Evolutionary conservation across 495 filamentous ascomycete genomes (phyloP).

Genomic region (Neurospora pannonica): DNA sequence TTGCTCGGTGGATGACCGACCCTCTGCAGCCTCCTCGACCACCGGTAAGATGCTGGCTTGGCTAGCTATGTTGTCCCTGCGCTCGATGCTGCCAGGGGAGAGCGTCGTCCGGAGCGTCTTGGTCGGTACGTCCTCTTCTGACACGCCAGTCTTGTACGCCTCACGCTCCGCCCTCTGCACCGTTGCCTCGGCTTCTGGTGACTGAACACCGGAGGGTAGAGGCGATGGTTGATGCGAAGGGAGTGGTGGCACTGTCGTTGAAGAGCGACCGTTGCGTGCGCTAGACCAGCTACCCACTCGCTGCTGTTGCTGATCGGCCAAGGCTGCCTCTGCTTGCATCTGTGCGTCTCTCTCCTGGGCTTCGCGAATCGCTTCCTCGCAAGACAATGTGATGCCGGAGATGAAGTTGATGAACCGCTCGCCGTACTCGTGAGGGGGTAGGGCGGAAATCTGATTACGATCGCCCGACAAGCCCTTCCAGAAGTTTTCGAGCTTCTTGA

Average conservation of each 20-base stretch:
- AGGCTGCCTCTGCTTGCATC: slow-evolving; percentile 27
- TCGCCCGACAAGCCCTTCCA: slow-evolving; percentile 82
- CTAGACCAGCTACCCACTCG: slow-evolving; percentile 15
- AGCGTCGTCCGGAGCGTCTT: slow-evolving; percentile 38
- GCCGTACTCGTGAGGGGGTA: slow-evolving; percentile 86
- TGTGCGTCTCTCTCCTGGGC: slow-evolving; percentile 40
- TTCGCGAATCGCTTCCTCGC: slow-evolving; percentile 66
- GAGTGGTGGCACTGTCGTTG: slow-evolving; percentile 24
- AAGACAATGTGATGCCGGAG: slow-evolving; percentile 75
- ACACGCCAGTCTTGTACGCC: slow-evolving; percentile 28
- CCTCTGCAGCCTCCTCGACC: slow-evolving; percentile 85
- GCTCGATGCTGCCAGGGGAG: slow-evolving; percentile 37
- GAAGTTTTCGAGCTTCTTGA: slow-evolving; percentile 86
- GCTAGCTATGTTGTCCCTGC: slow-evolving; percentile 43
- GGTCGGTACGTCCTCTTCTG: slow-evolving; percentile 40
- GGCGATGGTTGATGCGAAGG: too few species aligned
- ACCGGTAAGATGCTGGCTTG: slow-evolving; percentile 71
- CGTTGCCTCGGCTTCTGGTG: slow-evolving; percentile 26
- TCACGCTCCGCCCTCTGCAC: slow-evolving; percentile 26
- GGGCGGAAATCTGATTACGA: slow-evolving; percentile 79
- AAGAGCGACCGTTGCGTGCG: slow-evolving; percentile 13
- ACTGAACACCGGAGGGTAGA: slow-evolving; percentile 40
- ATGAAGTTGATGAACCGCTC: slow-evolving; percentile 95
- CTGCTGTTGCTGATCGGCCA: slow-evolving; percentile 27
- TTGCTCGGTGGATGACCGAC: slow-evolving; percentile 53